Base-by-base conservation (phyloP, 208 protist species). In the Trypanosoma lewisi region DNA sequence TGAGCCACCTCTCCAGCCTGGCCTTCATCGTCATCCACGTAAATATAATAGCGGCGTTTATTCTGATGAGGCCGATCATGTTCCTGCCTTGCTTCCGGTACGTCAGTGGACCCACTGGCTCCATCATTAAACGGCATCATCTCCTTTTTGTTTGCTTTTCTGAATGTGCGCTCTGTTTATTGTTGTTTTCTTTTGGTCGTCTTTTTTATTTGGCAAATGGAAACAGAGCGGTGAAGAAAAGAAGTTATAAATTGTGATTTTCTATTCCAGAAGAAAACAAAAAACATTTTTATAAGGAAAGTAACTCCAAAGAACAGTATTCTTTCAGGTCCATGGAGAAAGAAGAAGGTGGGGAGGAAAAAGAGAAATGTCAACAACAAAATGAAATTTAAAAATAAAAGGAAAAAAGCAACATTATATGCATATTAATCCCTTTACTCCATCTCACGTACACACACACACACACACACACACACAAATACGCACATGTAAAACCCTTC, bases 1-100 rank as follows among this genome's bases (percentile, higher is more conserved):
- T 17, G n/a, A n/a, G n/a, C n/a, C n/a, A n/a, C 39, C 5, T 12
- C 39, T 44, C 39, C 2, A 8, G 4, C 5, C 39, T 2, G 12
- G 7, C 2, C 39, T 19, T 44, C 39, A 2, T 8, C 60, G 37
- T 56, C 70, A 63, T 75, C 34, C 42, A 75, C n/a, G 33, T 64
- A 52, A 33, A 56, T 41, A 23, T 57, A 25, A 57, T 48, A 66
- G 45, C 3, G 39, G 63, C 12, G 65, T 65, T 16, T 31, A 56
- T 48, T 31, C 65, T 31, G 60, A 70, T 34, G 45, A 34, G 34
- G 60, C 56, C 21, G 11, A 47, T 12, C 39, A 8, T 12, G 39
- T 17, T 44, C 39, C 1, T 2, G 16, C 5, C 39, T 2, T 44
- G 2, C n/a, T n/a, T n/a, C n/a, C n/a, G n/a, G n/a, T n/a, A n/a